Base-by-base conservation (phyloP, 2,329 filamentous ascomycete genomes). In the Clonostachys chloroleuca region DNA sequence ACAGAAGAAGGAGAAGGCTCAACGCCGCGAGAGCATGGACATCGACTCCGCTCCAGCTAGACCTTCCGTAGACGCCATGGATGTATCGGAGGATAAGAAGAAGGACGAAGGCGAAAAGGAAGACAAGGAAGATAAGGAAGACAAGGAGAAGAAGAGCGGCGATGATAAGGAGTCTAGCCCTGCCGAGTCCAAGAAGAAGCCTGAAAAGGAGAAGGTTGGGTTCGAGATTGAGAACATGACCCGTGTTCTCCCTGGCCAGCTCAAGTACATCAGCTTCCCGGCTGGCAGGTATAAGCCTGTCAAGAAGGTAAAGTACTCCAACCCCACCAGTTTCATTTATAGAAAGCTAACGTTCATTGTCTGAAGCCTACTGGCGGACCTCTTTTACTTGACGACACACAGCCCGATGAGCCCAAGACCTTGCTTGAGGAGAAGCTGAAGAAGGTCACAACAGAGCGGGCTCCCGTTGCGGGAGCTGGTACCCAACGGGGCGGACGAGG, bases 161-260 rank as follows among this genome's bases (percentile, higher is more conserved):
- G 77, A 80, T 13, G 66, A 85, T 41, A 85, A 84, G 64, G 83
- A 87, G 45, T 59, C 65, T 3, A 64, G 70, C 12, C 57, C 77
- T 2, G 68, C 74, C 37, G 81, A 85, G 13, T 71, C 76, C 36
- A 96, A 92, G 80, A 96, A 95, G 80, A 95, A 94, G 77, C 74
- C 76, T 1, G 91, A 96, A 69, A 95, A 94, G 74, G 94, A 99
- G 73, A 97, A 96, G 80, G 81, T 95, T 49, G 94, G 94, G 56
- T 96, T 94, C 64, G 91, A 96, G 54, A 80, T 99, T 52, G 89
- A 94, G 63, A 99, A 99, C 75, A 95, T 99, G 90, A 95, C 88
- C 47, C 83, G 94, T 58, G 91, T 99, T 35, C 81, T 99, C 43
- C 94, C 92, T 2, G 82, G 83, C 42, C 94, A 99, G 72, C 81